Conservation (phyloP, 371 early-diverging fungal genomes). For the Mortierella sp. region DNA sequence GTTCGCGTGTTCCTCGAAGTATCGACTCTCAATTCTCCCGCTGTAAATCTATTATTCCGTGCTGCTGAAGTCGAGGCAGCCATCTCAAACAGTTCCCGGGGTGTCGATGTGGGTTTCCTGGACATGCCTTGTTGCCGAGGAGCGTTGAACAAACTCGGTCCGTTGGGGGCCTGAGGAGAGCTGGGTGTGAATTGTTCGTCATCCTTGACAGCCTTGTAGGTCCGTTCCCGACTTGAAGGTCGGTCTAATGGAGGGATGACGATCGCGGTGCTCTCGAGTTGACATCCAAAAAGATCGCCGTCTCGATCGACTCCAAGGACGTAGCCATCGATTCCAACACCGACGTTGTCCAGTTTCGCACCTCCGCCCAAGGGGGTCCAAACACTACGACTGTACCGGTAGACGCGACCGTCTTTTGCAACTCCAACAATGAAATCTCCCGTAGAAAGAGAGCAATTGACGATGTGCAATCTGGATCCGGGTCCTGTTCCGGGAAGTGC, state of each 20-base stretch:
- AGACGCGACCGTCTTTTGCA: constrained; percentile 27
- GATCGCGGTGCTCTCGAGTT: constrained; percentile 23
- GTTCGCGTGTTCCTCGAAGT: neutral
- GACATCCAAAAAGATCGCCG: constrained; percentile 51
- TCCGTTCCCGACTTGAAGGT: constrained; percentile 7
- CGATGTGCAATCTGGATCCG: constrained; percentile 26
- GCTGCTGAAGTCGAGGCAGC: constrained; percentile 1
- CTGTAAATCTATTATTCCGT: neutral
- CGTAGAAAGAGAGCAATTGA: constrained; percentile 26
- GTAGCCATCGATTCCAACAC: constrained; percentile 48
- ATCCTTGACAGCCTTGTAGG: neutral
- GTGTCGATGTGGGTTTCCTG: constrained; percentile 28
- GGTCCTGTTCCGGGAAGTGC: constrained; percentile 42
- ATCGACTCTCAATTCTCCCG: neutral
- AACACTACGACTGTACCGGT: constrained; percentile 19
- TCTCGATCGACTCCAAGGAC: constrained; percentile 44
- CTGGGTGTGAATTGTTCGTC: neutral
- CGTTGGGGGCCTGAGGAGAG: constrained; percentile 41
- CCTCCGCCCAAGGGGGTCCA: constrained; percentile 38
- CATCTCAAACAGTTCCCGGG: constrained; percentile 52
- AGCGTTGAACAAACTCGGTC: constrained; percentile 13
- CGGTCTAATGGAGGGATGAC: constrained; percentile 9
- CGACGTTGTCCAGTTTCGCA: constrained; percentile 22
- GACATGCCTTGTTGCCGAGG: constrained; percentile 25
- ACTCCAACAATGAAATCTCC: constrained; percentile 43